Conservation (phyloP, 2,329 filamentous ascomycete genomes). For the Alternaria gansuensis region DNA sequence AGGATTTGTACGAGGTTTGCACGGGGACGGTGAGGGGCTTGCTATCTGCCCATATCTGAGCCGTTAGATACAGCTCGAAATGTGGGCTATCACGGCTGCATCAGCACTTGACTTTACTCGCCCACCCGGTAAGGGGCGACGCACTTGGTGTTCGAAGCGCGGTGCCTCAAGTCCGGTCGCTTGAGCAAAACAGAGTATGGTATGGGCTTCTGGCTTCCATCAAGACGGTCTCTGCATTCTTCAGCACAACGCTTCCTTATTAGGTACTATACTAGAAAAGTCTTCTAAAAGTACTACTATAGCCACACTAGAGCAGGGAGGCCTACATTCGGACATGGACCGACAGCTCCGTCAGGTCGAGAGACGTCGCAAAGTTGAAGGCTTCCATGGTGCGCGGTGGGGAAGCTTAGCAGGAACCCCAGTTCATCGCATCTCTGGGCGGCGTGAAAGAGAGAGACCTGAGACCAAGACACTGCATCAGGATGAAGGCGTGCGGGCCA, state of each 20-base stretch:
- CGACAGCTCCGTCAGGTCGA: slow-evolving; percentile 75
- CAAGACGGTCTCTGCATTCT: slow-evolving; percentile 70
- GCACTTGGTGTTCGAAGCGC: slow-evolving; percentile 84
- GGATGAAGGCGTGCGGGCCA: slow-evolving; percentile 2
- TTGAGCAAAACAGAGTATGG: slow-evolving; percentile 81
- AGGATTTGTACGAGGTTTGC: slow-evolving; percentile 91
- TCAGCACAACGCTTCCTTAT: slow-evolving; percentile 37
- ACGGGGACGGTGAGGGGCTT: slow-evolving; percentile 92
- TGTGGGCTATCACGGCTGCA: slow-evolving; percentile 63
- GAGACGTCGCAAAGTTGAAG: slow-evolving; percentile 93
- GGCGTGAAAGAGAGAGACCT: slow-evolving; percentile 20
- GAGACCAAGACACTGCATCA: too few species aligned
- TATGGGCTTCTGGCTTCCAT: slow-evolving; percentile 78
- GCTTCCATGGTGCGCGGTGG: slow-evolving; percentile 74
- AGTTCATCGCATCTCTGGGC: slow-evolving; percentile 9
- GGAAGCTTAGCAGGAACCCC: slow-evolving; percentile 21
- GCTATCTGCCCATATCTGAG: slow-evolving; percentile 93
- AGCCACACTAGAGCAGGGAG: neutral
- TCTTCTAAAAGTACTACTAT: too few species aligned
- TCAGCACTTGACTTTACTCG: slow-evolving; percentile 12
- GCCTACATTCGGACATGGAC: slow-evolving; percentile 70
- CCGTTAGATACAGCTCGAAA: slow-evolving; percentile 92
- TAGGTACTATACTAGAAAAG: too few species aligned
- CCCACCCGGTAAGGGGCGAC: slow-evolving; percentile 12
- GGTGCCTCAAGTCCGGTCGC: slow-evolving; percentile 80